Conservation (phyloP, 2,329 filamentous ascomycete species). For the Fusarium liriodendri region DNA sequence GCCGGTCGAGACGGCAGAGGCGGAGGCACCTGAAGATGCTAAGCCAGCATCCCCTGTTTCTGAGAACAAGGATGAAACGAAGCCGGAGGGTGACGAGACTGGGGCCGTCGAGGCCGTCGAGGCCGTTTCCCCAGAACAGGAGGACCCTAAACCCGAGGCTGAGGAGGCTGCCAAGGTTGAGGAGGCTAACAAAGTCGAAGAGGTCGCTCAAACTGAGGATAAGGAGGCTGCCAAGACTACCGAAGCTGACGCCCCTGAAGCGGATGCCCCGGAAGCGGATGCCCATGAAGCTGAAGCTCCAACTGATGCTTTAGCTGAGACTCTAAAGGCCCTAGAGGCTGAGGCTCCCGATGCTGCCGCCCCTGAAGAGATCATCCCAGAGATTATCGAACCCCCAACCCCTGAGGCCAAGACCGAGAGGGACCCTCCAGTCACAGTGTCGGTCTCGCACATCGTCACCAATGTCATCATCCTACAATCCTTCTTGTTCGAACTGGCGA, state of each 20-base stretch:
- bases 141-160: neutral
- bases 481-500: slow-evolving; percentile 81
- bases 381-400: slow-evolving; percentile 30
- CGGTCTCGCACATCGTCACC: slow-evolving; percentile 81
- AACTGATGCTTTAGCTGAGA: neutral
- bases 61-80: slow-evolving; percentile 4
- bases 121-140: neutral
- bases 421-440: slow-evolving; percentile 59
- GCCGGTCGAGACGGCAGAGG: slow-evolving; percentile 40
- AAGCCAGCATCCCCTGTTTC: neutral
- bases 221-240: neutral
- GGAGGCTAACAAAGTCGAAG: neutral
- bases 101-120: neutral
- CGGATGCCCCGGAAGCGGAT: neutral
- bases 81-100: slow-evolving; percentile 15
- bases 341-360: neutral
- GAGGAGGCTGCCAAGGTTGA: slow-evolving; percentile 1
- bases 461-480: slow-evolving; percentile 84
- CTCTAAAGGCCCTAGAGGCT: neutral
- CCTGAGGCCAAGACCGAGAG: slow-evolving; percentile 30
- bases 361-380: slow-evolving; percentile 17
- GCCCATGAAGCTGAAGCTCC: neutral
- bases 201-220: neutral
- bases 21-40: slow-evolving; percentile 11
- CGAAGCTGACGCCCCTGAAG: neutral